phyloP scores from a whole-genome alignment of 1,139 yeast species.

The Kluyveromyces sp. region DNA sequence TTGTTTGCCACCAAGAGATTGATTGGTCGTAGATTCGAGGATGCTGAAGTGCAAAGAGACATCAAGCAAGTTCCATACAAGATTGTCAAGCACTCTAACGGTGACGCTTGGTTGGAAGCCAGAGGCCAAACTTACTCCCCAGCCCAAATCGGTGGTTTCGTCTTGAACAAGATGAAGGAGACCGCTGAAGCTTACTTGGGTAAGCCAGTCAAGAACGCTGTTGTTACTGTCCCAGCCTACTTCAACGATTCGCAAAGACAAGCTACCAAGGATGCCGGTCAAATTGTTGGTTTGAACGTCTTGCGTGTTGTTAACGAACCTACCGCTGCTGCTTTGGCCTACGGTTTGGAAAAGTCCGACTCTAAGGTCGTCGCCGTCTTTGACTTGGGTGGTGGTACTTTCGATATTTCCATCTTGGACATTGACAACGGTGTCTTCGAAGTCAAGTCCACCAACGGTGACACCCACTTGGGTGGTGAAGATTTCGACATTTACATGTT shows the following conservation, averaged over 20 bases:
- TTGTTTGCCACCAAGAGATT: slow-evolving; percentile 96
- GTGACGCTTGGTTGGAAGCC: slow-evolving; percentile 99
- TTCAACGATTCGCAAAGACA: slow-evolving; percentile 98
- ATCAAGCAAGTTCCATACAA: slow-evolving; percentile 95
- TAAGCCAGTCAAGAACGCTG: slow-evolving; percentile 81
- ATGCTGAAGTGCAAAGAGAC: slow-evolving; percentile 93
- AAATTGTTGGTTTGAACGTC: slow-evolving; percentile 92
- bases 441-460: slow-evolving; percentile 98
- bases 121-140: slow-evolving; percentile 91
- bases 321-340: slow-evolving; percentile 97
- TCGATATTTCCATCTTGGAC: slow-evolving; percentile 89
- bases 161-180: slow-evolving; percentile 87
- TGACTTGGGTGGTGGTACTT: slow-evolving; percentile 99
- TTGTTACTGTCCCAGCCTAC: slow-evolving; percentile 96
- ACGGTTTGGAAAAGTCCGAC: slow-evolving; percentile 84
- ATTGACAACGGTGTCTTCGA: slow-evolving; percentile 96
- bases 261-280: slow-evolving; percentile 98
- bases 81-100: slow-evolving; percentile 90
- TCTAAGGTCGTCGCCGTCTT: slow-evolving; percentile 89
- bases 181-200: slow-evolving; percentile 91
- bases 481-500: slow-evolving; percentile 84
- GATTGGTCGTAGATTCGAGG: slow-evolving; percentile 97
- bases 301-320: slow-evolving; percentile 98
- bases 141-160: slow-evolving; percentile 95
- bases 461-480: slow-evolving; percentile 98